A percentile compares a stretch with the other conserved stretches of the same genome.
These are phyloP conservation scores for Eucalyptus urophylla DNA, from an alignment of 345 rosid species.

Conservation along the genomic window DNA sequence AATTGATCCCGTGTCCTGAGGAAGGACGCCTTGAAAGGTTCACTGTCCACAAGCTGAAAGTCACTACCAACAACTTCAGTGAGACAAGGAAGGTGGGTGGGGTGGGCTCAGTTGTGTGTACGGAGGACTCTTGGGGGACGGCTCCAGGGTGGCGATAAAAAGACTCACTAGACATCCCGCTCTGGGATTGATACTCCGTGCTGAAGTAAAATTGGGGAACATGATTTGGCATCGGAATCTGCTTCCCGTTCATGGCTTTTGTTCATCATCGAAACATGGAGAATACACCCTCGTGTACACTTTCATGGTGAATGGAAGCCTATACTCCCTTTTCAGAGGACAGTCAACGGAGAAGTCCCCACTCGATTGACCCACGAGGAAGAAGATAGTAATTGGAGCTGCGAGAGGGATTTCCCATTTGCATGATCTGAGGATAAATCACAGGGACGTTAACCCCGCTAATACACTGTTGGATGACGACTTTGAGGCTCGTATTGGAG, in stretches of 20 bases:
- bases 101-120: background rate
- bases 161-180: background rate
- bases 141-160: background rate
- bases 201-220: background rate
- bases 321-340: background rate
- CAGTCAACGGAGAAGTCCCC: background rate
- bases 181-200: background rate
- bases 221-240: background rate
- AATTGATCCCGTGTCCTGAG: too few relatives aligned
- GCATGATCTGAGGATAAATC: background rate
- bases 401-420: background rate
- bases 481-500: background rate
- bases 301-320: background rate
- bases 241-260: background rate
- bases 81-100: background rate
- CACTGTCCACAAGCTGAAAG: background rate
- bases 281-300: background rate
- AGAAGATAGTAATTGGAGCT: background rate
- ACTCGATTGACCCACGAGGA: background rate
- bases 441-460: background rate
- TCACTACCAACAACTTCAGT: background rate
- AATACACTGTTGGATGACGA: background rate
- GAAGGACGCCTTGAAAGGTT: background rate
- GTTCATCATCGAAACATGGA: background rate
- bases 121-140: background rate